Evolutionary conservation across 805 yeast genomes (phyloP), one percentile per base, ranked within the genome.

Genomic region (Yarrowia sp.): DNA sequence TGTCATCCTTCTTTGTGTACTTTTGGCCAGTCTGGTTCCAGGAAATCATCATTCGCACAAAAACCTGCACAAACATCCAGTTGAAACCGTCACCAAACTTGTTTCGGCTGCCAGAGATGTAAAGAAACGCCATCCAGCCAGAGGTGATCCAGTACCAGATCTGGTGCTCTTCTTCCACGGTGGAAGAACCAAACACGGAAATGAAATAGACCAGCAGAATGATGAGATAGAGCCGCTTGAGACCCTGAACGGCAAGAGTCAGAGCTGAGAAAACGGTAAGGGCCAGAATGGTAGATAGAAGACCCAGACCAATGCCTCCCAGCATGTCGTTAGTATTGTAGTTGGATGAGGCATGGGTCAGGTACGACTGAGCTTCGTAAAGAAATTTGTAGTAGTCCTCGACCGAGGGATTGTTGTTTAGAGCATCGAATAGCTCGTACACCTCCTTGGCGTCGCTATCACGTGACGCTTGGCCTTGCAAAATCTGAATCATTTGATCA

Each of bases 21-120:
- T 95, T 95, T 71, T 92, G 98, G 0, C 98, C 98, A 61, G 93
- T 85, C 68, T 87, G 88, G 71, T 88, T 89, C 96, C 97, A 95
- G 1, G 90, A 87, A 65, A 95, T 81, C 22, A 92, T 73, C 0
- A 87, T 9, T 65, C 98, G 80, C 10, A 87, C 66, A 2, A 83
- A 73, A 0, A 75, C 71, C 43, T 73, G 26, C 61, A 70, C 61
- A 30, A 68, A 28, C 43, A 67, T 67, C 67, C 73, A 69, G 21
- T 68, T 33, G 33, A 68, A 26, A 10, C 73, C 72, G 35, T 66
- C 61, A 4, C 62, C 48, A 56, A 68, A 68, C 28, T 66, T 62
- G 49, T 64, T 66, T 22, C 72, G 59, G 14, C 70, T 59, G 4
- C 69, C 65, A 2, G 38, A 28, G 32, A 71, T 68, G 44, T 16